Base-by-base conservation (phyloP, 2,329 filamentous ascomycete genomes). In the Mycosphaerella sp. region DNA sequence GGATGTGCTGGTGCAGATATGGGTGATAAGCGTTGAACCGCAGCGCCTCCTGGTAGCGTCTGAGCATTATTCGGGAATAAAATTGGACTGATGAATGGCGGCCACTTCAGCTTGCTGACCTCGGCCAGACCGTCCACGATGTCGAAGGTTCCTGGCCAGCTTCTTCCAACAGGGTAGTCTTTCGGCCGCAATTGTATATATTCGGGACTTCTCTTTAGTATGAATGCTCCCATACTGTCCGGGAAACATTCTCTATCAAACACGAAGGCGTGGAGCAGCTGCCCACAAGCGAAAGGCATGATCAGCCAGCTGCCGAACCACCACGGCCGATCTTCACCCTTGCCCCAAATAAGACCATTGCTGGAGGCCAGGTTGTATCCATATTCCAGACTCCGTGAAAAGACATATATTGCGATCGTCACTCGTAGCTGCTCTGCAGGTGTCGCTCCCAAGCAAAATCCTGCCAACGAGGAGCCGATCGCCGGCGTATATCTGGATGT, bases 1-100 rank as follows among this genome's bases (percentile, higher is more conserved):
- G 92, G 92, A 66, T 97, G 92, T 0, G 92, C 92, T 29, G 86
- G 81, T 1, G 86, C 84, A 1, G 89, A 89, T 51, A 97, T 82
- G 0, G 90, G 87, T 0, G 85, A 79, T 53, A 96, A 84, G 10
- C 80, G 74, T 21, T 77, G 68, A n/a, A 95, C 78, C 3, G 83
- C 76, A 3, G 79, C 67, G 6, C 49, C 49, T 4, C 59, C 52
- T 0, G 87, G 82, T 0, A 95, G 81, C 6, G 64, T 64, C n/a
- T 64, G 51, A 43, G 66, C 64, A 11, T 80, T 78, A 58, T 77
- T 77, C 0, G 91, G 91, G 71, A 95, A 95, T 54, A 96, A 80
- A 40, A 90, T 92, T 1, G 92, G 92, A 0, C 89, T 92, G 48
- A 87, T 78, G 69, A 90, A 95, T 0, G 85, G 86, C 78, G 91